Evolutionary conservation across 1,139 yeast genomes (phyloP), one percentile per base, ranked within the genome.

Genomic region (Candida sojae): DNA sequence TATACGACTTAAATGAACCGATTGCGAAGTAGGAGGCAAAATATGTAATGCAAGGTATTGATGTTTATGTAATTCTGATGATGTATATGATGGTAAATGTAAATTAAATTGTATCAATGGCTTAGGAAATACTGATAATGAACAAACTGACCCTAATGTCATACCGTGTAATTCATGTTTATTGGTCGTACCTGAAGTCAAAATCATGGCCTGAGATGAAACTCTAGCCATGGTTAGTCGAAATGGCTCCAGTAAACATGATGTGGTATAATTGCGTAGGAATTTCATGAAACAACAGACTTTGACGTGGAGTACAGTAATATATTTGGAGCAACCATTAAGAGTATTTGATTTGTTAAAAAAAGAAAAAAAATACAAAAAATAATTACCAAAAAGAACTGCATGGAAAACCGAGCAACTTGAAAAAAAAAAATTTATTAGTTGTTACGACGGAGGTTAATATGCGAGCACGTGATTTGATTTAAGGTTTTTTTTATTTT

Each of bases 61-160:
- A 25, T 73, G 67, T 8, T 73, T 68, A 57, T 87, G 91, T 42
- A 91, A 68, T 21, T 81, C 73, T 11, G 71, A 70, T 0, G 95
- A 84, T 0, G 97, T 90, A 43, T 84, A 78, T 6, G 96, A 87
- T 0, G 97, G 97, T 28, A 84, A 69, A 66, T 88, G 96, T 46
- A 91, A 71, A 61, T 90, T 91, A 68, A 91, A 90, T 58, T 88
- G 93, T 2, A 91, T 62, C 48, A 88, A 64, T 1, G 96, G 95
- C 11, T 70, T 70, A 0, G 97, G 97, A 46, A 77, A 73, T 31
- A 88, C 79, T 1, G 95, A 83, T 11, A 91, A 68, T 1, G 96
- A 89, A 13, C 89, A 80, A 37, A 88, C 89, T 0, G 96, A 88
- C 2, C 96, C 86, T 3, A 91, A 69, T 0, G 97, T 88, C 74